Conservation (phyloP, 2,329 filamentous ascomycete species). For the Fusarium chuoi region DNA sequence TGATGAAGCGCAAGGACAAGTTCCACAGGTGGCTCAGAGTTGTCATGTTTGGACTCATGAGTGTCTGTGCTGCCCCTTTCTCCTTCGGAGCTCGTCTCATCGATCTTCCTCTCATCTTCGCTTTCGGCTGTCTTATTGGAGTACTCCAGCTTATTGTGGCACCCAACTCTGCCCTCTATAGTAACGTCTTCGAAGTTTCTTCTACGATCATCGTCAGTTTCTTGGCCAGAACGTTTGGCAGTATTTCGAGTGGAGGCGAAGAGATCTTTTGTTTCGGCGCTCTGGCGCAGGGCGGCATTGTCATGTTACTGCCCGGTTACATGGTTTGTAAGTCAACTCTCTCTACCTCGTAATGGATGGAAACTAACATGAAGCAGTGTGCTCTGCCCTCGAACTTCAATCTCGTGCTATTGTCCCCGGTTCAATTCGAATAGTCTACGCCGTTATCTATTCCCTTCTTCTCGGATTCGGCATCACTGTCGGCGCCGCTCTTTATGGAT, state of each 20-base stretch:
- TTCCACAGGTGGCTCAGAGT: slow-evolving; percentile 65
- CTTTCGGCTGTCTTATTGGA: slow-evolving; percentile 76
- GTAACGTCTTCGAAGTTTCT: slow-evolving; percentile 72
- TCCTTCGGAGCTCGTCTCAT: slow-evolving; percentile 77
- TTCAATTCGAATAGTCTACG: slow-evolving; percentile 78
- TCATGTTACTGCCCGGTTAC: slow-evolving; percentile 73
- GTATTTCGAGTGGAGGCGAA: slow-evolving; percentile 56
- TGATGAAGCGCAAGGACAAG: slow-evolving; percentile 66
- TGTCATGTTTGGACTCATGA: slow-evolving; percentile 76
- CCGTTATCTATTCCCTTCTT: slow-evolving; percentile 78
- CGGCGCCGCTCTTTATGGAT: slow-evolving; percentile 70
- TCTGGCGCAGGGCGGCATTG: slow-evolving; percentile 72
- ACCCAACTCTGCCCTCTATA: slow-evolving; percentile 74
- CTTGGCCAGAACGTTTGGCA: slow-evolving; percentile 70
- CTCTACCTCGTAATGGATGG: neutral
- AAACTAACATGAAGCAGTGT: slow-evolving; percentile 45
- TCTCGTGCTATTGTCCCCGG: slow-evolving; percentile 75
- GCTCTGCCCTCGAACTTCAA: slow-evolving; percentile 70
- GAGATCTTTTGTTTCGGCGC: slow-evolving; percentile 73
- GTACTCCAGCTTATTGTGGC: slow-evolving; percentile 76
- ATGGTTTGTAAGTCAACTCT: slow-evolving; percentile 59
- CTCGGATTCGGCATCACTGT: slow-evolving; percentile 79
- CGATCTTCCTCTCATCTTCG: slow-evolving; percentile 77
- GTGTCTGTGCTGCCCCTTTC: slow-evolving; percentile 77
- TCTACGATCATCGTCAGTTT: slow-evolving; percentile 71